A percentile compares a stretch with the other conserved stretches of the same genome.
These are phyloP conservation scores for Pseudogymnoascus sp. DNA, from an alignment of 2,329 filamentous ascomycete genomes.

Conservation along the genomic window DNA sequence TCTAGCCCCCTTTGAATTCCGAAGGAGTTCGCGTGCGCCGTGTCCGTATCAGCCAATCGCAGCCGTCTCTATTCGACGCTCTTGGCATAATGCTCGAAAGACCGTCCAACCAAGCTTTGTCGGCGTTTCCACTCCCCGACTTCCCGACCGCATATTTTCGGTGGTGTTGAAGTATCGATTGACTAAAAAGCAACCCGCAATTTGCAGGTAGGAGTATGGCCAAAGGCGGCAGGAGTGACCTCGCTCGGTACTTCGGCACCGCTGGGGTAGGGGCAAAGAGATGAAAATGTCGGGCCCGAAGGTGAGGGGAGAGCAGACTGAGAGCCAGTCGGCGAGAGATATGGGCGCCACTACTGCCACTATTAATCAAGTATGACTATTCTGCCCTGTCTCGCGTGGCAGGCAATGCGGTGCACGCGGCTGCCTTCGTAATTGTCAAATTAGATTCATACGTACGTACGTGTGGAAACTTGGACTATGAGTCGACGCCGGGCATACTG, in stretches of 20 bases:
- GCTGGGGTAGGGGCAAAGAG: background rate
- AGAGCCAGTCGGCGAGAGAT: background rate
- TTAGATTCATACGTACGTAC: background rate
- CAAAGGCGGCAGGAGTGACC: background rate
- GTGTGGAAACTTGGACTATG: background rate
- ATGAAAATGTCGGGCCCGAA: background rate
- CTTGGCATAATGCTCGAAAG: background rate
- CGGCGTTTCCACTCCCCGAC: constrained; percentile 2
- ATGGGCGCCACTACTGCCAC: background rate
- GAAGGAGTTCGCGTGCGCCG: background rate
- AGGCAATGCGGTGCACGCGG: background rate
- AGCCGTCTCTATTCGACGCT: background rate
- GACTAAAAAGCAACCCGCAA: background rate
- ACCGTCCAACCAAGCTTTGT: constrained; percentile 5
- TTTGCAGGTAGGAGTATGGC: background rate
- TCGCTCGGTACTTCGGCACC: background rate
- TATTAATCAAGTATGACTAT: background rate
- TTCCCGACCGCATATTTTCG: background rate
- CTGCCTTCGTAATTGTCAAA: background rate
- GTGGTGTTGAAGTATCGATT: background rate
- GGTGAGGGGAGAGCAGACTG: background rate
- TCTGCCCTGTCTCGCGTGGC: background rate
- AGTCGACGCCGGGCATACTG: background rate
- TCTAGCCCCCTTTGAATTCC: background rate
- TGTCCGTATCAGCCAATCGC: background rate